Percentiles rank a stretch among this genome's conserved stretches.
These are phyloP conservation scores for Pseudogymnoascus pannorum DNA, from an alignment of 2,329 filamentous ascomycete species.

Conservation along the genomic window DNA sequence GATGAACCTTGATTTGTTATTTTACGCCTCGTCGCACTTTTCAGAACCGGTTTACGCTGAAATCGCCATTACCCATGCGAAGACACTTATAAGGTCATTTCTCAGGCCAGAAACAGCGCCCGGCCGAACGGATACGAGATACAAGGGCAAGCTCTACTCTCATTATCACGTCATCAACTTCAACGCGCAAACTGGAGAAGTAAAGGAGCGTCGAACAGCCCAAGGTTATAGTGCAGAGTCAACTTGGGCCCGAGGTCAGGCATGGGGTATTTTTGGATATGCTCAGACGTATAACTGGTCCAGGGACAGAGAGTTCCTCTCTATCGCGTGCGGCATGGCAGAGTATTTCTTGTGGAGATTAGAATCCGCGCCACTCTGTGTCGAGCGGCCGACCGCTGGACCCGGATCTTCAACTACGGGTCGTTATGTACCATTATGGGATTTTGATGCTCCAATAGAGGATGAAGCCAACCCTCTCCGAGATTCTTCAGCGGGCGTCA, in stretches of 20 bases:
- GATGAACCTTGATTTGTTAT: conserved; percentile 12
- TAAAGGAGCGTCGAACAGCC: conserved; percentile 39
- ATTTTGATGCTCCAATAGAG: conserved; percentile 42
- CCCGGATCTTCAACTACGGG: conserved; percentile 8
- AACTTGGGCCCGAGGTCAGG: conserved; percentile 34
- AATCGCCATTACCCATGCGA: conserved; percentile 34
- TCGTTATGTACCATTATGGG: conserved; percentile 32
- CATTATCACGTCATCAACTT: conserved; percentile 42
- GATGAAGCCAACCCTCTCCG: conserved; percentile 19
- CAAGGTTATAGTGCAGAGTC: conserved; percentile 40
- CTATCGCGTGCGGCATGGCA: conserved; percentile 37
- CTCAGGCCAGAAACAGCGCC: conserved; percentile 25
- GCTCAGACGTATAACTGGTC: conserved; percentile 44
- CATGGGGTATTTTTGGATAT: conserved; percentile 15
- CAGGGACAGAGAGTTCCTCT: conserved; percentile 34
- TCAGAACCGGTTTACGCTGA: conserved; percentile 11
- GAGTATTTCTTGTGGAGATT: conserved; percentile 41
- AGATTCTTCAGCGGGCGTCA: conserved; percentile 33
- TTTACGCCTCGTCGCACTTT: conserved; percentile 1
- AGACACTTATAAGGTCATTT: conserved; percentile 30
- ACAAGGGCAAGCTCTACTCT: conserved; percentile 25
- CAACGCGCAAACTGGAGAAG: conserved; percentile 33
- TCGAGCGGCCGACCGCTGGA: conserved; percentile 18
- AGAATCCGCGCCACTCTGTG: conserved; percentile 23
- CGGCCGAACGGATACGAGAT: conserved; percentile 17